These are phyloP conservation scores for Trametes villosa DNA, from an alignment of 768 basidiomycete genomes.

Conservation along the genomic window DNA sequence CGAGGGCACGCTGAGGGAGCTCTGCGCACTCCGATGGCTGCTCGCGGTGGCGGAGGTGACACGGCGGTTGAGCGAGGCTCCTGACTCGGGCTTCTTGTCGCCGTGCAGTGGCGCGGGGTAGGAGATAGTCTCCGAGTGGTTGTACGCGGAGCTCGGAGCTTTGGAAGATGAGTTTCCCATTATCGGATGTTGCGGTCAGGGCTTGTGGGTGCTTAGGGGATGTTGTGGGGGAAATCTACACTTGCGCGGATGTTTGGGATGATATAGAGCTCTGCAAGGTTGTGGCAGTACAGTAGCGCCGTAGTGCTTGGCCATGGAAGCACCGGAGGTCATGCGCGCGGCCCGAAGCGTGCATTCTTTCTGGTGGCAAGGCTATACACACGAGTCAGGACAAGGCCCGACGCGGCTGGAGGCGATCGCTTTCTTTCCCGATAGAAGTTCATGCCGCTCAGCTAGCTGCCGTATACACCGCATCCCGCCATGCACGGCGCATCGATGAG, in stretches of 20 bases:
- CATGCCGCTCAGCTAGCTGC: not conserved
- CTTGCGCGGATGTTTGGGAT: too few species aligned
- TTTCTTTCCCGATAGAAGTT: not conserved
- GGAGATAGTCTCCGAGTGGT: slow-evolving; percentile 14
- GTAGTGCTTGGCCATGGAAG: not conserved
- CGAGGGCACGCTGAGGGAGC: slow-evolving; percentile 1
- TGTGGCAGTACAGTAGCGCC: not conserved
- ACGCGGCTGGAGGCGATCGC: not conserved
- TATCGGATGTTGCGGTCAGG: too few species aligned
- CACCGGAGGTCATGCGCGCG: not conserved
- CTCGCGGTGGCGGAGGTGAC: slow-evolving; percentile 8
- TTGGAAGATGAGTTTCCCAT: slow-evolving; percentile 27
- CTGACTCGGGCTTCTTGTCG: slow-evolving; percentile 6
- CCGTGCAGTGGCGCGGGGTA: slow-evolving; percentile 16
- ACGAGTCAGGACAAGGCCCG: not conserved
- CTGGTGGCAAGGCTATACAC: not conserved
- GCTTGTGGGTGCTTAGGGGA: too few species aligned
- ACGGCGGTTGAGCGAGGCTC: slow-evolving; percentile 12
- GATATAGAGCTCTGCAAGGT: too few species aligned
- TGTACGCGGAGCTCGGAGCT: slow-evolving; percentile 13
- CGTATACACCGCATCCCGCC: slow-evolving; percentile 4
- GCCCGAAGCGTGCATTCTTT: not conserved
- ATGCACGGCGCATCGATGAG: not conserved
- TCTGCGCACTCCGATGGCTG: not conserved
- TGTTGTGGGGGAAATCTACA: not conserved